These are phyloP conservation scores for Fusarium metavorans DNA, from an alignment of 2,329 filamentous ascomycete species.

Conservation along the genomic window DNA sequence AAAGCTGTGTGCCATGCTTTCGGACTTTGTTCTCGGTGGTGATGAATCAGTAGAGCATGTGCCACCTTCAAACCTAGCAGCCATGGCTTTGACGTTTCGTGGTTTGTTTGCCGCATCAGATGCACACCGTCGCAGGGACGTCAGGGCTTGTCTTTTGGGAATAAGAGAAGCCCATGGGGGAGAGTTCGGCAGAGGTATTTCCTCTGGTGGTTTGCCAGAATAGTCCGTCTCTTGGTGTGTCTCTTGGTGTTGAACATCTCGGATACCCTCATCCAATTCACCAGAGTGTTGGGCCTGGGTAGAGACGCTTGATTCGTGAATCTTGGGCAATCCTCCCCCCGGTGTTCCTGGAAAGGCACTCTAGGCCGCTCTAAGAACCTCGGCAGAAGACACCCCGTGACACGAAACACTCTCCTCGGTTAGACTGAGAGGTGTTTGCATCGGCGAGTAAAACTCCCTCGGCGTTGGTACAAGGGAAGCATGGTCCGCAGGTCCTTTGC, in stretches of 20 bases:
- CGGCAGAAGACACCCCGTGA: constrained; percentile 5
- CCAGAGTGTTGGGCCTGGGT: not conserved
- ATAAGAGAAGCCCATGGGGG: constrained; percentile 7
- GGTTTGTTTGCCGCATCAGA: constrained; percentile 41
- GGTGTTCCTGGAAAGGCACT: constrained; percentile 19
- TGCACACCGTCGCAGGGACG: constrained; percentile 25
- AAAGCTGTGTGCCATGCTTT: constrained; percentile 36
- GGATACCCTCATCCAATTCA: not conserved
- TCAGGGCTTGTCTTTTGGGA: constrained; percentile 21
- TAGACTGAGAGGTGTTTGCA: constrained; percentile 27
- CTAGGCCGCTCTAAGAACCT: constrained; percentile 31
- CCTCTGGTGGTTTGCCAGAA: not conserved
- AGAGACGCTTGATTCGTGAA: not conserved
- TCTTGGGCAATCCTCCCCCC: not conserved
- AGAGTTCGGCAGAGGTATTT: not conserved
- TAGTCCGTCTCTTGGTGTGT: not conserved
- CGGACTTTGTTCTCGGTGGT: not conserved
- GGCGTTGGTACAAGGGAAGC: constrained; percentile 36
- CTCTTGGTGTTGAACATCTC: not conserved
- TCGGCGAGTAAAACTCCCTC: constrained; percentile 42
- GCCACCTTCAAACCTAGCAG: constrained; percentile 62
- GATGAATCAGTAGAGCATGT: constrained; percentile 15
- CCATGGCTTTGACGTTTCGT: constrained; percentile 61
- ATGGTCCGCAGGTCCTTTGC: not conserved
- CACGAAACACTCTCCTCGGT: not conserved